Conservation (phyloP, 805 yeast species). For the Yamadazyma sp. region DNA sequence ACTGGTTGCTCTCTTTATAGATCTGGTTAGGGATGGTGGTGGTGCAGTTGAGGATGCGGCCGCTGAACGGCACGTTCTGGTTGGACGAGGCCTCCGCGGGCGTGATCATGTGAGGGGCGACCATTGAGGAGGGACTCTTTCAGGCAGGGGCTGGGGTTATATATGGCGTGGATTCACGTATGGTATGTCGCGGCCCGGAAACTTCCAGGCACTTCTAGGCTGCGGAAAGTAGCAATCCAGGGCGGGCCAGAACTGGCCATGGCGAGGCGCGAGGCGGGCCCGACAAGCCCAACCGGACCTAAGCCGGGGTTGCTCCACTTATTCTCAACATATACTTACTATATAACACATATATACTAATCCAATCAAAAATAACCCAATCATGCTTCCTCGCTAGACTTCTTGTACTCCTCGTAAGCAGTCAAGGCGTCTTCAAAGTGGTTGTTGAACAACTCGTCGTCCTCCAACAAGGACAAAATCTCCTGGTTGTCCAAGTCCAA, state of each 20-base stretch:
- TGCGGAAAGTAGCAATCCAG: slow-evolving; percentile 4
- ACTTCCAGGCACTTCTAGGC: not conserved
- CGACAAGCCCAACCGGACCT: no score
- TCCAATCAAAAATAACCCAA: slow-evolving; percentile 19
- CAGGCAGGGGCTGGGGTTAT: no score
- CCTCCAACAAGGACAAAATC: slow-evolving; percentile 83
- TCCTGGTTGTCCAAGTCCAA: slow-evolving; percentile 92
- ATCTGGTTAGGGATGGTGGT: slow-evolving; percentile 68
- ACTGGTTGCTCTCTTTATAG: slow-evolving; percentile 32
- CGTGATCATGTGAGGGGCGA: no score
- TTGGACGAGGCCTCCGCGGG: slow-evolving; percentile 30
- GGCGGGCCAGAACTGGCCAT: no score
- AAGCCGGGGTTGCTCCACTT: no score
- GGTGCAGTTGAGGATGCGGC: slow-evolving; percentile 67
- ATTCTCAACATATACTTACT: no score
- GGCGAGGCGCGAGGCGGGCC: no score
- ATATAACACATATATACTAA: slow-evolving; percentile 23
- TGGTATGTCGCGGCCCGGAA: not conserved
- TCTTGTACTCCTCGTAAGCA: slow-evolving; percentile 91
- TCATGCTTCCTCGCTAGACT: slow-evolving; percentile 33
- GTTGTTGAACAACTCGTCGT: slow-evolving; percentile 83
- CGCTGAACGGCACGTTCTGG: slow-evolving; percentile 47
- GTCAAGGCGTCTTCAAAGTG: slow-evolving; percentile 92
- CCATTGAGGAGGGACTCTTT: no score
- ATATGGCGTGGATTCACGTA: no score